Evolutionary conservation across 2,329 filamentous ascomycete genomes (phyloP).

Genomic region (Fusarium pilosicola): DNA sequence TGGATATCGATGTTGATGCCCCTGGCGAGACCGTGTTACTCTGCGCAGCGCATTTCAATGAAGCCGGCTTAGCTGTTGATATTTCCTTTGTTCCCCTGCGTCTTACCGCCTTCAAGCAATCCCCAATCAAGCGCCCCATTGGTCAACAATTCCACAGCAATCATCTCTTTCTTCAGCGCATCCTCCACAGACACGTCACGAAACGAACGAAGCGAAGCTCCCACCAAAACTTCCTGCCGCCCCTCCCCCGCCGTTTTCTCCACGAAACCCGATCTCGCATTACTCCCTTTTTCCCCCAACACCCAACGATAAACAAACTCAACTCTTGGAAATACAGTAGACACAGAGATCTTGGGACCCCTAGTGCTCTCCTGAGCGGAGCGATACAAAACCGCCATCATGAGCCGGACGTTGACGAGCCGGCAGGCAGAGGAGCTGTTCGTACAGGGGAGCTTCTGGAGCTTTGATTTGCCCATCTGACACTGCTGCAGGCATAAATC

Average conservation of each 20-base stretch:
- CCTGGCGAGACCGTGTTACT: constrained; percentile 31
- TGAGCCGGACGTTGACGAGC: constrained; percentile 39
- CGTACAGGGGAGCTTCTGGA: constrained; percentile 50
- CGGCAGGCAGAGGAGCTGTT: constrained; percentile 90
- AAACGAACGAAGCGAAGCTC: constrained; percentile 38
- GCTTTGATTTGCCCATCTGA: constrained; percentile 30
- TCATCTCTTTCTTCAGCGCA: constrained; percentile 16
- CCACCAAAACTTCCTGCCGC: constrained; percentile 34
- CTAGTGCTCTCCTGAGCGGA: constrained; percentile 26
- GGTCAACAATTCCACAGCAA: background rate
- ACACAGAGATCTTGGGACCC: background rate
- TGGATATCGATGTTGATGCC: constrained; percentile 26
- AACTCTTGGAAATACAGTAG: background rate
- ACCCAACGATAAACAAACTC: background rate
- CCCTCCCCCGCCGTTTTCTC: constrained; percentile 39
- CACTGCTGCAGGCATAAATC: constrained; percentile 79
- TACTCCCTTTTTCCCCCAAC: constrained; percentile 2
- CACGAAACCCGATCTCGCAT: constrained; percentile 22
- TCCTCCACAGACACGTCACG: constrained; percentile 38
- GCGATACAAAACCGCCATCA: constrained; percentile 30
- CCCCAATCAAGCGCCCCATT: constrained; percentile 6
- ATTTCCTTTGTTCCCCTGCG: constrained; percentile 28
- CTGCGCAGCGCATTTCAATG: constrained; percentile 26
- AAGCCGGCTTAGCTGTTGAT: constrained; percentile 7
- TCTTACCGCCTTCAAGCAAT: constrained; percentile 11